phyloP scores from a whole-genome alignment of 495 filamentous ascomycete genomes.

The Hypoxylon cercidicola region DNA sequence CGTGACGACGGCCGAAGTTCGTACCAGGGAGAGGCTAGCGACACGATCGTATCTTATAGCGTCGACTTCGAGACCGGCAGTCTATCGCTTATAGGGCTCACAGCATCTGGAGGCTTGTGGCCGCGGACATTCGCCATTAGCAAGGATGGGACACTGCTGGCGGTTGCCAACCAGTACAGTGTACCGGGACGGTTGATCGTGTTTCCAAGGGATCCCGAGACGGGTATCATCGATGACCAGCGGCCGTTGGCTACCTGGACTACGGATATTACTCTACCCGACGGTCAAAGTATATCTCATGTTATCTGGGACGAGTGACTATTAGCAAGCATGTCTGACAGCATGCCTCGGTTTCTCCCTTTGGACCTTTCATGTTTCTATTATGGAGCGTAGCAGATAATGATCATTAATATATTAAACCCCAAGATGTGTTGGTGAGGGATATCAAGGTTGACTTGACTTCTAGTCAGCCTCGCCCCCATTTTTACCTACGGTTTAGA shows the following conservation, averaged over 20 bases:
- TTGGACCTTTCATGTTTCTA: neutral
- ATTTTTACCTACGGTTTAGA: too few relatives aligned
- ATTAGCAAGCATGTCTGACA: neutral
- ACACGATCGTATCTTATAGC: constrained; percentile 6
- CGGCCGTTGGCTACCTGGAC: constrained; percentile 4
- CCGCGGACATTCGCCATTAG: constrained; percentile 13
- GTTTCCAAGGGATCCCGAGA: constrained; percentile 11
- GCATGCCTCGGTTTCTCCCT: neutral
- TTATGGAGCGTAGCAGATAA: too few relatives aligned
- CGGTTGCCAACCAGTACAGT: constrained; percentile 11
- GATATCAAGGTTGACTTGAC: too few relatives aligned
- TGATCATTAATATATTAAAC: too few relatives aligned
- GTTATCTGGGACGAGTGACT: constrained; percentile 7
- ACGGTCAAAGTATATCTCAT: constrained; percentile 5
- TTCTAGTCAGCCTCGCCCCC: too few relatives aligned
- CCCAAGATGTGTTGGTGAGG: too few relatives aligned
- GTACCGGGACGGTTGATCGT: constrained; percentile 19
- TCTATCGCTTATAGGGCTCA: constrained; percentile 2
- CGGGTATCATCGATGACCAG: constrained; percentile 7
- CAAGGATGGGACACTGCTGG: constrained; percentile 13
- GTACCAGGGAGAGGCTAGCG: constrained; percentile 14
- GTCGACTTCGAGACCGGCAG: constrained; percentile 14
- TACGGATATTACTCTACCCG: constrained; percentile 6
- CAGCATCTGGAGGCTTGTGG: constrained; percentile 7
- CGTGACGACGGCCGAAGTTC: constrained; percentile 6